Evolutionary conservation across 1,284 basidiomycete genomes (phyloP), one percentile per base, ranked within the genome.

Genomic region (Ceratobasidium sp.): DNA sequence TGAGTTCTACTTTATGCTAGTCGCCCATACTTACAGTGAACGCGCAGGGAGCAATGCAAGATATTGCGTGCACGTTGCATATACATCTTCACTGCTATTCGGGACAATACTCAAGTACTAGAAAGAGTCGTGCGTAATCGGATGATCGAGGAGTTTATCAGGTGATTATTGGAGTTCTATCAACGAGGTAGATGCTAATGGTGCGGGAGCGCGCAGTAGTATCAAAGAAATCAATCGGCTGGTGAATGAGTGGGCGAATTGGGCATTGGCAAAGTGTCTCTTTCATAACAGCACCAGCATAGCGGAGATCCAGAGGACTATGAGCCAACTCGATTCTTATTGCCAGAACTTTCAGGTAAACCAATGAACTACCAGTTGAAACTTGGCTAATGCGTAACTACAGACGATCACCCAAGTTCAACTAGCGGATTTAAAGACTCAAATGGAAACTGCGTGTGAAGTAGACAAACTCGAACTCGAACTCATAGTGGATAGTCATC

Each of bases 271-370:
- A 20, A 57, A 43, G 38, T 29, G 38, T n/a, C 43, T 57, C 15
- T 12, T 57, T 13, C 42, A 57, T 15, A 57, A 57, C 38, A 40
- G 43, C 55, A 40, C 42, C 38, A 43, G 42, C 25, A 40, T 40
- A 3, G 10, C 25, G 17, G 55, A 57, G 25, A 42, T 57, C 38
- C 38, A 57, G 38, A 32, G 38, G 3, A 57, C 42, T 17, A 57
- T 57, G 55, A 57, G 31, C 20, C 55, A 57, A 29, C 25, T 57
- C 7, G 55, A 57, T 35, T 20, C 20, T 22, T 57, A 40, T 17
- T 57, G 55, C 32, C 34, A 32, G n/a, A 57, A 57, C 55, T 57
- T 57, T 29, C 55, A 57, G 55, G 55, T 57, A 27, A 57, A 13
- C n/a, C n/a, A n/a, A n/a, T n/a, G n/a, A n/a, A n/a, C n/a, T n/a